Evolutionary conservation across 352 stramenopile species (phyloP).

Genomic region (Phytophthora cactorum): DNA sequence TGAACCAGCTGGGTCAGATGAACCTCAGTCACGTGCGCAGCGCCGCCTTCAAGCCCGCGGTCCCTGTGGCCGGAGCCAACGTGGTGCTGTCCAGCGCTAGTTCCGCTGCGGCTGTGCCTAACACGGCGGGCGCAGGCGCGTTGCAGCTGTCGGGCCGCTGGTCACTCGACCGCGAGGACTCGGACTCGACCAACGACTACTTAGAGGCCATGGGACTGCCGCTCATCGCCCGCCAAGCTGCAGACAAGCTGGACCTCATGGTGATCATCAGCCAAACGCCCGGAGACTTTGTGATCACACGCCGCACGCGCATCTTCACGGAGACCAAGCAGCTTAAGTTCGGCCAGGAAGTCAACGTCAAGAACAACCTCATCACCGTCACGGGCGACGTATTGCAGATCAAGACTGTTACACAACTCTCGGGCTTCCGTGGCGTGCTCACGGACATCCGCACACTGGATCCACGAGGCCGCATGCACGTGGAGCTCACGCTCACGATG

Average conservation of each 20-base stretch:
- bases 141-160: constrained; percentile 86
- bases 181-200: constrained; percentile 91
- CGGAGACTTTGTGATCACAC: constrained; percentile 87
- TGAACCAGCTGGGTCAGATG: constrained; percentile 46
- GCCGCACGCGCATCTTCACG: constrained; percentile 89
- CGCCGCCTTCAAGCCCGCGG: constrained; percentile 70
- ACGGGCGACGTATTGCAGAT: constrained; percentile 74
- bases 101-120: constrained; percentile 46
- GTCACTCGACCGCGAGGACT: constrained; percentile 87
- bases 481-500: constrained; percentile 79
- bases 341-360: constrained; percentile 88
- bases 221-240: constrained; percentile 85
- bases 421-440: constrained; percentile 77
- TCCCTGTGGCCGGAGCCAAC: constrained; percentile 35
- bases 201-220: constrained; percentile 89
- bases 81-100: constrained; percentile 38
- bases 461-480: constrained; percentile 80
- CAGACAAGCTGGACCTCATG: constrained; percentile 90
- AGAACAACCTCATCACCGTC: constrained; percentile 89
- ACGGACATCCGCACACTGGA: constrained; percentile 79
- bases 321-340: constrained; percentile 91
- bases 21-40: constrained; percentile 73
- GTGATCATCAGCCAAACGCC: constrained; percentile 88
- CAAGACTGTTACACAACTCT: constrained; percentile 84
- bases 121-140: constrained; percentile 76